A percentile compares a stretch with the other conserved stretches of the same genome.
Evolutionary conservation across 2,329 filamentous ascomycete species (phyloP).

Genomic region (Aspergillus eucalypticola): DNA sequence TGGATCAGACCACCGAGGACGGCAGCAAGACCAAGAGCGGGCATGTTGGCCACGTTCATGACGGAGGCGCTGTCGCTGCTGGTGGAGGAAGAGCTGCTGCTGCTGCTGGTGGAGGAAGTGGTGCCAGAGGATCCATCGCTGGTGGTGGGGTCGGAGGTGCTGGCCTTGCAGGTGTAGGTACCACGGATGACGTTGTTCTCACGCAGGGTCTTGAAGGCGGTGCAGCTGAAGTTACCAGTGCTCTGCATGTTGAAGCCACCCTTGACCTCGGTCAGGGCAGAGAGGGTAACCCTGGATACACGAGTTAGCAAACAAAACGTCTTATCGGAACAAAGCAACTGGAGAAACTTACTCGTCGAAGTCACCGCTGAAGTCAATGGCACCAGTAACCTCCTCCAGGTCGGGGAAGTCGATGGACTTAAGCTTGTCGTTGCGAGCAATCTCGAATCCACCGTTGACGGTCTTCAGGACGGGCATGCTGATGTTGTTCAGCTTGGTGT

Average conservation of each 20-base stretch:
- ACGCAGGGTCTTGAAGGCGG: constrained; percentile 52
- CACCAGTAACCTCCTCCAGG: constrained; percentile 72
- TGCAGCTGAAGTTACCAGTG: constrained; percentile 64
- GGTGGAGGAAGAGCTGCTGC: constrained; percentile 29
- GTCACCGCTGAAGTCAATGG: constrained; percentile 80
- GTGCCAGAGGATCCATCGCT: constrained; percentile 36
- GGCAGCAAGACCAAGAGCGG: constrained; percentile 46
- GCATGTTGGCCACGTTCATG: constrained; percentile 36
- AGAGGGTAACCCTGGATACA: constrained; percentile 65
- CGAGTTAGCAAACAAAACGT: constrained; percentile 33
- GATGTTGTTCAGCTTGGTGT: constrained; percentile 67
- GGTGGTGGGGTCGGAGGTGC: constrained; percentile 38
- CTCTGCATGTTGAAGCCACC: constrained; percentile 71
- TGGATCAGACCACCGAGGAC: constrained; percentile 48
- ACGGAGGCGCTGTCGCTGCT: constrained; percentile 42
- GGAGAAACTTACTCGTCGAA: constrained; percentile 71
- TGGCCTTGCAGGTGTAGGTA: constrained; percentile 47
- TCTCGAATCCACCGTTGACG: constrained; percentile 76
- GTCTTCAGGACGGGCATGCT: constrained; percentile 67
- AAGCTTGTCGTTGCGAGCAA: constrained; percentile 87
- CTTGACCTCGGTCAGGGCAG: constrained; percentile 65
- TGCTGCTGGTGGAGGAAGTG: constrained; percentile 27
- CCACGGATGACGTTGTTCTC: constrained; percentile 49
- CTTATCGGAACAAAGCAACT: neutral
- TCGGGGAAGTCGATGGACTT: constrained; percentile 64